These are phyloP conservation scores for Paramecium octaurelia DNA, from an alignment of 73 alveolate genomes.

Conservation along the genomic window DNA sequence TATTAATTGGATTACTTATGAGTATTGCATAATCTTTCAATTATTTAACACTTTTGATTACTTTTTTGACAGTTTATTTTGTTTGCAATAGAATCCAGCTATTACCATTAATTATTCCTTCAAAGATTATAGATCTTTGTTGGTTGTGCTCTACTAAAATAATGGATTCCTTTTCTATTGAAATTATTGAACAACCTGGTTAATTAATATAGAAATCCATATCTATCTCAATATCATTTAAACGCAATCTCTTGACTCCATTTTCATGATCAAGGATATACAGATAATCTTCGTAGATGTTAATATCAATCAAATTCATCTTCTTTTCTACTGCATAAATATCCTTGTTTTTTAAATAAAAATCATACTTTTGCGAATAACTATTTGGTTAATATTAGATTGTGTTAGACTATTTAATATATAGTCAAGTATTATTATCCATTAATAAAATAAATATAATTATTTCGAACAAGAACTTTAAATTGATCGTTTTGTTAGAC, in stretches of 20 bases:
- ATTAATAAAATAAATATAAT: background rate
- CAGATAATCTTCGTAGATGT: background rate
- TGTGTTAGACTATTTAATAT: background rate
- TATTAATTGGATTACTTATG: background rate
- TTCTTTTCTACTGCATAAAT: background rate
- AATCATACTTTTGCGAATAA: background rate
- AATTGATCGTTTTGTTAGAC: background rate
- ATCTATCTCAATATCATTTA: background rate
- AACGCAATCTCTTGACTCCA: background rate
- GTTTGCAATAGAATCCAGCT: background rate
- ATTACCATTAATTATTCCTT: background rate
- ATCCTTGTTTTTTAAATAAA: background rate
- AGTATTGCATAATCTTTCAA: background rate
- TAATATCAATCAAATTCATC: background rate
- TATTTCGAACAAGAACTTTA: background rate
- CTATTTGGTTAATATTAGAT: background rate
- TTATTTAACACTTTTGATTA: background rate
- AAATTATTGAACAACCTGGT: background rate
- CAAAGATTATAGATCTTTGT: background rate
- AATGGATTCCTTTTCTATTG: background rate
- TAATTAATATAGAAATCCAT: background rate
- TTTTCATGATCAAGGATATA: background rate
- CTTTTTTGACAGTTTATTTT: background rate
- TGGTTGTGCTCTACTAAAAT: background rate
- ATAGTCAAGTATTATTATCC: background rate